Evolutionary conservation across 2,329 filamentous ascomycete species (phyloP).

Genomic region (Aspergillus fumigatiaffinis): DNA sequence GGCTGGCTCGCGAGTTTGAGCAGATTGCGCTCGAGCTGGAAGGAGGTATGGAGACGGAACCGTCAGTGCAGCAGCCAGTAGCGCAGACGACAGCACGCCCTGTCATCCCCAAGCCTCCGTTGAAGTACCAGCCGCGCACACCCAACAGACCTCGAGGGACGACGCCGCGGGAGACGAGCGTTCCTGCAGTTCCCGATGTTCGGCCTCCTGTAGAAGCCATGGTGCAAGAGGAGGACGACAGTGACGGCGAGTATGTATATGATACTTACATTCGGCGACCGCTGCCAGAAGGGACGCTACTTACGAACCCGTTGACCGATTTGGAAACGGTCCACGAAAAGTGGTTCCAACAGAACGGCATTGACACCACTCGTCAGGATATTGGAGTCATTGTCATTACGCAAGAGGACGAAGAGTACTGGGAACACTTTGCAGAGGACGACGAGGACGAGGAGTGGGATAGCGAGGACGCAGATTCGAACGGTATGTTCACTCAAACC

Average conservation of each 20-base stretch:
- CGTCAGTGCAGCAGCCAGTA: neutral
- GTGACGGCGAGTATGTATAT: constrained; percentile 56
- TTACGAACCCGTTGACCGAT: constrained; percentile 34
- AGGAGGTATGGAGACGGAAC: constrained; percentile 19
- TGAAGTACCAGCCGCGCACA: constrained; percentile 36
- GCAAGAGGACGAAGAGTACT: constrained; percentile 48
- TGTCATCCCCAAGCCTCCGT: constrained; percentile 22
- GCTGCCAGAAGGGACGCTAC: constrained; percentile 29
- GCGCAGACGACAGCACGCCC: constrained; percentile 5
- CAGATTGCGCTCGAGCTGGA: constrained; percentile 42
- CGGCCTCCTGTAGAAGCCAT: constrained; percentile 3
- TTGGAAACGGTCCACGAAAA: constrained; percentile 23
- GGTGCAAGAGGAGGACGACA: constrained; percentile 35
- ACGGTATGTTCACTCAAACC: constrained; percentile 40
- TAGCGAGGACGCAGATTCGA: constrained; percentile 61
- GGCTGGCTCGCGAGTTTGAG: constrained; percentile 40
- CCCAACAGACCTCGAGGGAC: constrained; percentile 26
- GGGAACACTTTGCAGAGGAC: constrained; percentile 54
- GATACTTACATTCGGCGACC: constrained; percentile 57
- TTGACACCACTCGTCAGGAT: constrained; percentile 31
- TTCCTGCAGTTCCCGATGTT: neutral
- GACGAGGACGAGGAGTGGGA: constrained; percentile 54
- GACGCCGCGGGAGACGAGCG: constrained; percentile 4
- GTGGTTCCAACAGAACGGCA: constrained; percentile 23
- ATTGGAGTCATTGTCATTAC: constrained; percentile 42